phyloP scores from a whole-genome alignment of 2,329 filamentous ascomycete species.

The Stagonosporopsis vannaccii region DNA sequence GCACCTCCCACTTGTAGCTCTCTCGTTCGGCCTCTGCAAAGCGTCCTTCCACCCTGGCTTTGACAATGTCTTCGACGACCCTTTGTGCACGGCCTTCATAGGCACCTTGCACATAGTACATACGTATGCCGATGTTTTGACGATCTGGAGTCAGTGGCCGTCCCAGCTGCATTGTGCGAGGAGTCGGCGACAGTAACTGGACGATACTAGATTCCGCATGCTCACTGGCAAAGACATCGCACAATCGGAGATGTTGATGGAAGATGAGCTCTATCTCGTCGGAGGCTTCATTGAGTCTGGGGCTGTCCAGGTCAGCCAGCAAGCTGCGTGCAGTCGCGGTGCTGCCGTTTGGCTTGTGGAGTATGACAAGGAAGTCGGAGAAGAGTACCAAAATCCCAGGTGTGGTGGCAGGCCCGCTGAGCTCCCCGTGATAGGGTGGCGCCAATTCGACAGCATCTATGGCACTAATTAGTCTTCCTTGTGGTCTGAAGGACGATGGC shows the following conservation, averaged over 20 bases:
- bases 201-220: slow-evolving; percentile 65
- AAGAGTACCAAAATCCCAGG: slow-evolving; percentile 83
- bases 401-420: slow-evolving; percentile 54
- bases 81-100: slow-evolving; percentile 81
- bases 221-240: slow-evolving; percentile 76
- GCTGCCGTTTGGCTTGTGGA: slow-evolving; percentile 72
- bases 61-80: slow-evolving; percentile 84
- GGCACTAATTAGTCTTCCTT: slow-evolving; percentile 80
- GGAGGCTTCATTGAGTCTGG: slow-evolving; percentile 56
- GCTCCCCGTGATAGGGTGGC: slow-evolving; percentile 70
- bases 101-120: slow-evolving; percentile 73
- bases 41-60: slow-evolving; percentile 83
- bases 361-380: slow-evolving; percentile 77
- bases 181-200: slow-evolving; percentile 69
- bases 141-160: slow-evolving; percentile 44
- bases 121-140: slow-evolving; percentile 42
- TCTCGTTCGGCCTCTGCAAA: slow-evolving; percentile 87
- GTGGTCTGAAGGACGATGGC: slow-evolving; percentile 74
- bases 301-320: slow-evolving; percentile 84
- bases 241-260: slow-evolving; percentile 73
- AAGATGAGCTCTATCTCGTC: slow-evolving; percentile 72
- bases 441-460: slow-evolving; percentile 80
- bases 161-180: slow-evolving; percentile 32
- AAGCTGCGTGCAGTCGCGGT: slow-evolving; percentile 77
- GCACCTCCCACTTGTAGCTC: slow-evolving; percentile 78